These are phyloP conservation scores for Naganishia randhawae DNA, from an alignment of 768 basidiomycete species.

Conservation along the genomic window DNA sequence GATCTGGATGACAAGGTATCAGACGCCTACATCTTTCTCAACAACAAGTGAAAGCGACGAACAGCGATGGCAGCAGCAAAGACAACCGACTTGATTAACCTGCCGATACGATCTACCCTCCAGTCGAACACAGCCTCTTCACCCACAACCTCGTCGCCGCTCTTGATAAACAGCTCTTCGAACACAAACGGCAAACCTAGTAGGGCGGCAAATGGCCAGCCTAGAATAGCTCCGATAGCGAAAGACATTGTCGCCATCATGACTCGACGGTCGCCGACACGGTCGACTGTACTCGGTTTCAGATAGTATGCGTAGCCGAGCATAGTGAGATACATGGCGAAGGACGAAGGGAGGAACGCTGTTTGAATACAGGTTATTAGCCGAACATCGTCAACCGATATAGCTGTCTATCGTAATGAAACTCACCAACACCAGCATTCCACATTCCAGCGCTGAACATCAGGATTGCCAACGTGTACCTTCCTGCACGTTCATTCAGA, in stretches of 20 bases:
- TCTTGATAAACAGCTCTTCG: slow-evolving; percentile 79
- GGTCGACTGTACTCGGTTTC: slow-evolving; percentile 52
- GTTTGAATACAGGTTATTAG: background rate
- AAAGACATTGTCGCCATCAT: slow-evolving; percentile 64
- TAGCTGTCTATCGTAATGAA: background rate
- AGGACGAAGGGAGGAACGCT: slow-evolving; percentile 94
- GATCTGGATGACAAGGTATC: slow-evolving; percentile 56
- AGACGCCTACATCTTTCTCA: background rate
- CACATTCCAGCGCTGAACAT: slow-evolving; percentile 89
- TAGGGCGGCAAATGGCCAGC: slow-evolving; percentile 94
- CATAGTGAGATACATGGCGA: slow-evolving; percentile 83
- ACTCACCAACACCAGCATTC: slow-evolving; percentile 76
- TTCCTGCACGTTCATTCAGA: slow-evolving; percentile 81
- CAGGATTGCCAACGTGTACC: slow-evolving; percentile 87
- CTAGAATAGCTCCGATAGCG: slow-evolving; percentile 78
- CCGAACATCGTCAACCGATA: background rate
- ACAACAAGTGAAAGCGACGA: slow-evolving; percentile 49
- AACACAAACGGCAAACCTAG: slow-evolving; percentile 82
- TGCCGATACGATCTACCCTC: slow-evolving; percentile 33
- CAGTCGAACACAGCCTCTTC: slow-evolving; percentile 34
- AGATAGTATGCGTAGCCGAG: slow-evolving; percentile 67
- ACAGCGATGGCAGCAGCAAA: slow-evolving; percentile 49
- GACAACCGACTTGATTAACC: slow-evolving; percentile 33
- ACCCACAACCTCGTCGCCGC: slow-evolving; percentile 56
- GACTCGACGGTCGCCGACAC: slow-evolving; percentile 59